Percentiles rank a stretch among this genome's conserved stretches.
Evolutionary conservation across 148 eudicot species (phyloP).

Genomic region (Simmondsia chinensis): DNA sequence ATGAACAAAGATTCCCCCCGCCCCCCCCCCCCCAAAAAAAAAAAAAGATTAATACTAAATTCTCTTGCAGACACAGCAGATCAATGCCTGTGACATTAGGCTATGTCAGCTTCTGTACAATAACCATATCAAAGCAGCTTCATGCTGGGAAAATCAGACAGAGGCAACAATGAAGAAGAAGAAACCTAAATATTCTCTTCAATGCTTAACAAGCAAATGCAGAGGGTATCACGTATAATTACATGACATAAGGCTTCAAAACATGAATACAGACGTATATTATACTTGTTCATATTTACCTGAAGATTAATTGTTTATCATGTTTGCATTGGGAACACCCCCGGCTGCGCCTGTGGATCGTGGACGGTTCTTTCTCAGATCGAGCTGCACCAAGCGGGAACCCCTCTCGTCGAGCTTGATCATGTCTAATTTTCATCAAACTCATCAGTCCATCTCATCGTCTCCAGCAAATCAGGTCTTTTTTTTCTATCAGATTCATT

Average conservation of each 20-base stretch:
- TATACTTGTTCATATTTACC: no score
- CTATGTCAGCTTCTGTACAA: background rate
- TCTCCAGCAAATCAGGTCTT: constrained; percentile 53
- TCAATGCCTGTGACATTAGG: background rate
- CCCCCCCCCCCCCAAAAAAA: no score
- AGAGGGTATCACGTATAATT: no score
- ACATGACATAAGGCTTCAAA: no score
- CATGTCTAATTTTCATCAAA: constrained; percentile 17
- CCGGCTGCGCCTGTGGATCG: constrained; percentile 11
- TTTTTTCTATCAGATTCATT: no score
- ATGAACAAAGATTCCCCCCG: background rate
- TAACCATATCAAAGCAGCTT: background rate
- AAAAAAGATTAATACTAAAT: background rate
- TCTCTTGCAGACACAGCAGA: background rate
- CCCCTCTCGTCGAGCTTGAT: constrained; percentile 16
- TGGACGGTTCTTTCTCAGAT: constrained; percentile 10
- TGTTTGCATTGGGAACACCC: constrained; percentile 21
- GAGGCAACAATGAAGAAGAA: constrained; percentile 21
- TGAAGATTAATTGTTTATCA: no score
- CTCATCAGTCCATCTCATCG: constrained; percentile 14
- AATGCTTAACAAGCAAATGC: no score
- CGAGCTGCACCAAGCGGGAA: background rate
- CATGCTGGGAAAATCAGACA: constrained; percentile 10
- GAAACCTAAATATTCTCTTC: constrained; percentile 36
- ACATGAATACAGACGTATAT: no score